Evolutionary conservation across 2,329 filamentous ascomycete species (phyloP).

Genomic region (Fusarium solani-melongenae): DNA sequence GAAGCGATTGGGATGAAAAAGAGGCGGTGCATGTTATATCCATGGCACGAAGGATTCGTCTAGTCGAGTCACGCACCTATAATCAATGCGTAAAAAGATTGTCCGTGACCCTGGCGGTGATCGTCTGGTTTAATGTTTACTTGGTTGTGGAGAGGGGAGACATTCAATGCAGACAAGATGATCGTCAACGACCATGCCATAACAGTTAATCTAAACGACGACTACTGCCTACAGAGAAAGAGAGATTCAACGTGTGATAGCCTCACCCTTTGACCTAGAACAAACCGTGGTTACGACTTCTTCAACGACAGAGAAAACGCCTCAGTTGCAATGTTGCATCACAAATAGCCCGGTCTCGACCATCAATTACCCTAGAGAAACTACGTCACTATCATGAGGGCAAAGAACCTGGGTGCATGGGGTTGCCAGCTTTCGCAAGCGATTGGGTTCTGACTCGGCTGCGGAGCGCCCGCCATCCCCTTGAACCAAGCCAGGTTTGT

Average conservation of each 20-base stretch:
- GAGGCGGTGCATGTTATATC: background rate
- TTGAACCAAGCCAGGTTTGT: conserved; percentile 19
- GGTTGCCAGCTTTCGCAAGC: background rate
- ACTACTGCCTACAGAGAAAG: background rate
- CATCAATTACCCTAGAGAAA: background rate
- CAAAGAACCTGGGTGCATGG: background rate
- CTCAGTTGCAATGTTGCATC: conserved; percentile 33
- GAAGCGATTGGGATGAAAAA: background rate
- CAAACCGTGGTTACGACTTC: background rate
- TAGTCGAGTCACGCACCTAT: background rate
- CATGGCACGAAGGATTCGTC: background rate
- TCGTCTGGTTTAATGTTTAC: conserved; percentile 13
- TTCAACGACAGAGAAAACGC: background rate
- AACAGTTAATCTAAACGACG: background rate
- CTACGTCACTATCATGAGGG: conserved; percentile 30
- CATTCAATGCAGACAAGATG: conserved; percentile 14
- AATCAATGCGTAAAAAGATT: background rate
- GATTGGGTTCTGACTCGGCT: conserved; percentile 39
- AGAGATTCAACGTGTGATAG: background rate
- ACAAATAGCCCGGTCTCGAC: background rate
- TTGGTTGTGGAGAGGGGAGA: conserved; percentile 13
- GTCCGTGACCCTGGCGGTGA: conserved; percentile 27
- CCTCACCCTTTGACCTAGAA: background rate
- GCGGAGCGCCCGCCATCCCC: conserved; percentile 22
- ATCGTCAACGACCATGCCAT: conserved; percentile 7